Percentiles rank a stretch among this genome's conserved stretches.
These are phyloP conservation scores for Fusarium piperis DNA, from an alignment of 2,329 filamentous ascomycete genomes.

Conservation along the genomic window DNA sequence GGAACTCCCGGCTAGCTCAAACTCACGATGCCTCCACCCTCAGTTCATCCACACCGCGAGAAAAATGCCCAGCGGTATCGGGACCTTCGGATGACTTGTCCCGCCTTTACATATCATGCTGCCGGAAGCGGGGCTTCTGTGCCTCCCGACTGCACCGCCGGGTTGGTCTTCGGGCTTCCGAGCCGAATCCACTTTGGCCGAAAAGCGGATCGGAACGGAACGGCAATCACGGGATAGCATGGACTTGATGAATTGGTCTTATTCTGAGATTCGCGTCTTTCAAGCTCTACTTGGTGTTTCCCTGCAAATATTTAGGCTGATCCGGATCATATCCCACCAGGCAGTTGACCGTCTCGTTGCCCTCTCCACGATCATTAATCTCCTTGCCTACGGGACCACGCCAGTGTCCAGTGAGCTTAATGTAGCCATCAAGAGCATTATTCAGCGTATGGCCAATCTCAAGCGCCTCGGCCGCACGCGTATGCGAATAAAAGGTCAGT, in stretches of 20 bases:
- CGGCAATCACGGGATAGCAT: not conserved
- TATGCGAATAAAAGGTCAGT: conserved; percentile 37
- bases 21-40: not conserved
- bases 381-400: conserved; percentile 27
- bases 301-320: conserved; percentile 23
- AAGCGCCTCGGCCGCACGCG: conserved; percentile 27
- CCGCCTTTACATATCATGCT: not conserved
- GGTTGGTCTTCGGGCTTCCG: not conserved
- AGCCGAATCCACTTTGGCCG: conserved; percentile 1
- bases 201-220: not conserved
- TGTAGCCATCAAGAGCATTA: conserved; percentile 36
- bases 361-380: conserved; percentile 37
- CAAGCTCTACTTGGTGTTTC: not conserved
- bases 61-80: not conserved
- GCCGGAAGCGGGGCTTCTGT: not conserved
- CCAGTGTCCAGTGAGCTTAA: conserved; percentile 36
- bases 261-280: not conserved
- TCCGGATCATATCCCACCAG: conserved; percentile 37
- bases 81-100: not conserved
- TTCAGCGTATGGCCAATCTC: conserved; percentile 30
- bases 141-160: not conserved
- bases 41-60: not conserved
- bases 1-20: not conserved
- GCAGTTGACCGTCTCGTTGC: conserved; percentile 37
- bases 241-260: not conserved